Evolutionary conservation across 768 basidiomycete genomes (phyloP).

Genomic region (Hirschioporus abietinus): DNA sequence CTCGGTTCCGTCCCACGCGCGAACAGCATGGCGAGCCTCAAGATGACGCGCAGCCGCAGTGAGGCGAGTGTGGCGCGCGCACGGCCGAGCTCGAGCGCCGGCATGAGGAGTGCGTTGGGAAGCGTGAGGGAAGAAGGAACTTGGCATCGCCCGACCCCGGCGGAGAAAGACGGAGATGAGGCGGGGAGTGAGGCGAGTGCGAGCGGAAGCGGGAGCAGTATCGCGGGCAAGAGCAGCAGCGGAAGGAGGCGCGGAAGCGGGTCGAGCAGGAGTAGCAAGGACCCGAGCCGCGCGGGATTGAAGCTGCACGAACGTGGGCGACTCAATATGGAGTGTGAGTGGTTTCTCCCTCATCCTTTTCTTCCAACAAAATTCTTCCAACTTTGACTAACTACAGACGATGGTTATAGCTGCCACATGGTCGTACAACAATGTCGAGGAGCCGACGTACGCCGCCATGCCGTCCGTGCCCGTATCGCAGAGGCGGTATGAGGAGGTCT

Average conservation of each 20-base stretch:
- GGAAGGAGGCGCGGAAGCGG: slow-evolving; percentile 23
- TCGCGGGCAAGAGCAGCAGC: slow-evolving; percentile 28
- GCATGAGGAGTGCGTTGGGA: slow-evolving; percentile 33
- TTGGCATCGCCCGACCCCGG: slow-evolving; percentile 23
- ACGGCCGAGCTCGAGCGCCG: slow-evolving; percentile 14
- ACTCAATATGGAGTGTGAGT: slow-evolving; percentile 50
- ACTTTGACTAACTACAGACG: too few relatives aligned
- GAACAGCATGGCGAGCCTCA: slow-evolving; percentile 29
- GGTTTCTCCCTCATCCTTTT: slow-evolving; percentile 2
- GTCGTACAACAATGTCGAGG: slow-evolving; percentile 67
- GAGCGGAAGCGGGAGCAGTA: slow-evolving; percentile 17
- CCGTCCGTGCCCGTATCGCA: slow-evolving; percentile 8
- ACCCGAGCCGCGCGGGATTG: slow-evolving; percentile 14
- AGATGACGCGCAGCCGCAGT: slow-evolving; percentile 17
- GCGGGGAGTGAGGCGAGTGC: slow-evolving; percentile 27
- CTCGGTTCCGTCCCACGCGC: slow-evolving; percentile 8
- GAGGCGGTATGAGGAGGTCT: background rate
- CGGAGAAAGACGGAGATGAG: slow-evolving; percentile 19
- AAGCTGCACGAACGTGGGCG: slow-evolving; percentile 26
- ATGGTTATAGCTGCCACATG: slow-evolving; percentile 69
- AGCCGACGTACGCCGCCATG: slow-evolving; percentile 56
- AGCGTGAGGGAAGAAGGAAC: slow-evolving; percentile 33
- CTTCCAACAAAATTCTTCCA: slow-evolving; percentile 9
- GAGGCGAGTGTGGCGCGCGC: slow-evolving; percentile 15
- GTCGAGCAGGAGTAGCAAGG: slow-evolving; percentile 9